These are phyloP conservation scores for Calcarisporium arbuscula DNA, from an alignment of 2,329 filamentous ascomycete genomes.

Conservation along the genomic window DNA sequence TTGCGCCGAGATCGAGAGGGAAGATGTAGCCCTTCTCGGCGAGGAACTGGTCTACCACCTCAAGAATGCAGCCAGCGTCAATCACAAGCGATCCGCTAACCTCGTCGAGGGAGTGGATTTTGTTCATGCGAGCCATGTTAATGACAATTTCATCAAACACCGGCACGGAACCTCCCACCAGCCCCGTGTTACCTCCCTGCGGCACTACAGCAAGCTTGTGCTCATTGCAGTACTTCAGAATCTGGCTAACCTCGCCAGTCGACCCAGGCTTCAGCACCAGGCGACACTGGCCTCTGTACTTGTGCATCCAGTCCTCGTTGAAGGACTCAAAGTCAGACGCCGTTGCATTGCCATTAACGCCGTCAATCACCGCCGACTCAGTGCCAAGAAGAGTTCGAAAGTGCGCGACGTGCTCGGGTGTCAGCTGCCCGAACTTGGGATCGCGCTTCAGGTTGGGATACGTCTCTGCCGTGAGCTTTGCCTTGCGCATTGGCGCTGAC, in stretches of 20 bases:
- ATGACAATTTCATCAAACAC: constrained; percentile 98
- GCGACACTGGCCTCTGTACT: constrained; percentile 86
- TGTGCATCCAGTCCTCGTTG: constrained; percentile 99
- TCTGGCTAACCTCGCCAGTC: constrained; percentile 82
- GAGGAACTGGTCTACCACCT: constrained; percentile 80
- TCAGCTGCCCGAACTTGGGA: constrained; percentile 66
- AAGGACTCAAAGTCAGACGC: constrained; percentile 78
- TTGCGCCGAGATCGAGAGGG: constrained; percentile 93
- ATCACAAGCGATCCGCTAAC: constrained; percentile 85
- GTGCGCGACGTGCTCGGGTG: constrained; percentile 69
- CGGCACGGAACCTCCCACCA: constrained; percentile 91
- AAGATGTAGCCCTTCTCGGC: constrained; percentile 83
- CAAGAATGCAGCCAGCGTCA: constrained; percentile 86
- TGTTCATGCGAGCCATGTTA: constrained; percentile 84
- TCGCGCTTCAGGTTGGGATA: constrained; percentile 82
- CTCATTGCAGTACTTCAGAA: constrained; percentile 93
- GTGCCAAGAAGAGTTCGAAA: constrained; percentile 78
- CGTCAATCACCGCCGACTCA: constrained; percentile 77
- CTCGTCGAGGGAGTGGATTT: constrained; percentile 85
- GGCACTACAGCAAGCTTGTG: constrained; percentile 88
- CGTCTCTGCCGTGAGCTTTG: constrained; percentile 75
- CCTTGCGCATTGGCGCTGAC: constrained; percentile 14
- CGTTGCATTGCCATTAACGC: constrained; percentile 54
- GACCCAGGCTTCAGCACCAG: constrained; percentile 80
- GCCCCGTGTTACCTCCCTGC: constrained; percentile 92